Evolutionary conservation across 2,329 filamentous ascomycete species (phyloP), one percentile per base, ranked within the genome.

Genomic region (Lasiodiplodia hormozganensis): DNA sequence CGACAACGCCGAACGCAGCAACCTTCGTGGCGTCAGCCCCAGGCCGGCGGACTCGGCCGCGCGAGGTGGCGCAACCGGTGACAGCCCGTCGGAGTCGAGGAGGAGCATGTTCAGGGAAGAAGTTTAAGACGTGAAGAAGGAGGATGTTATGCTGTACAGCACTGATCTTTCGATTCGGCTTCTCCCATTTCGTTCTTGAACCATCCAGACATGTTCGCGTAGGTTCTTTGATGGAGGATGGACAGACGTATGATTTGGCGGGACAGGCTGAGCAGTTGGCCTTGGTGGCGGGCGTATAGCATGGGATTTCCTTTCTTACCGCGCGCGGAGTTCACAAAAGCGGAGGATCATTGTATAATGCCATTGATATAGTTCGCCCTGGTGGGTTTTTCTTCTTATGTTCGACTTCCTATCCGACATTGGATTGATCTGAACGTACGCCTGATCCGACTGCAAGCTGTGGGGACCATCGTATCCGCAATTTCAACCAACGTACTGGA

Each of bases 21-120:
- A 87, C 74, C 74, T 93, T 79, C 82, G 92, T 67, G 91, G 91
- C 31, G 89, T 94, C 36, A 95, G 92, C 78, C 92, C 93, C 3
- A 80, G 92, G 72, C 92, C 92, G n/a, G 70, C 83, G 52, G 81
- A 81, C 69, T 91, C 72, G 34, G 69, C 74, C 34, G 76, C 75
- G 23, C 80, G 77, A 64, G 80, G 76, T 16, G 79, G 80, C 68
- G 79, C 43, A 14, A n/a, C 78, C 10, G 82, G 82, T 49, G 85
- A 86, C 68, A 90, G 88, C 76, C 88, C 88, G n/a, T 87, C 86
- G 10, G 90, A 91, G 51, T 57, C 54, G 82, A 84, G 90, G 78
- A 86, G 87, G 76, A 92, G 89, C 70, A 85, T 91, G 71, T 93
- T 93, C 74, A 84, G 85, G 69, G 91, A 93, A 81, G 86, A 91